Conservation (phyloP, 768 basidiomycete species). For the Psilocybe tampanensis region DNA sequence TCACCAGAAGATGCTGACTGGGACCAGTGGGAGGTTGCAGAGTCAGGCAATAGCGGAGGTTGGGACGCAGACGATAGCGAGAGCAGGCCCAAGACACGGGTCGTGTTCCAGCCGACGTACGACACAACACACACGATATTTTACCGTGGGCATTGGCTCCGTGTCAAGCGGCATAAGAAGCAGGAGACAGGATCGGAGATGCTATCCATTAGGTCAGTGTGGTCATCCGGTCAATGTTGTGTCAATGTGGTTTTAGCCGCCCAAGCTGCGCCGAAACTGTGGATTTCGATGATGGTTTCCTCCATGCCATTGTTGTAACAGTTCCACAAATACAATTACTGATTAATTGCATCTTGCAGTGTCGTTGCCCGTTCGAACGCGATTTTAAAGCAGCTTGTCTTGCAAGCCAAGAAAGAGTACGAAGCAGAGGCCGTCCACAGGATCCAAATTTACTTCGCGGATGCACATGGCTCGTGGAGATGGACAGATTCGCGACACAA, state of each 20-base stretch:
- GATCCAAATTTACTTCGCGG: conserved; percentile 89
- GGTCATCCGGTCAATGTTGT: not conserved
- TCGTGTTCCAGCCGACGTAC: conserved; percentile 86
- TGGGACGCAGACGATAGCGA: conserved; percentile 39
- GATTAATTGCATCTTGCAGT: conserved; percentile 34
- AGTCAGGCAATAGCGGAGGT: conserved; percentile 10
- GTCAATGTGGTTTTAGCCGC: not conserved
- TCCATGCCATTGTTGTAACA: too few species aligned
- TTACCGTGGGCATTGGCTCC: conserved; percentile 83
- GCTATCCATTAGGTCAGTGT: conserved; percentile 68
- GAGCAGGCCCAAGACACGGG: conserved; percentile 64
- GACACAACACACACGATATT: conserved; percentile 90
- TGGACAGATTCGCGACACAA: conserved; percentile 89
- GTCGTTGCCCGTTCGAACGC: conserved; percentile 84
- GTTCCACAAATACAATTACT: not conserved
- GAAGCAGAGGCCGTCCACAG: conserved; percentile 86
- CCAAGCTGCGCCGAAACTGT: not conserved
- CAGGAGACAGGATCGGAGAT: conserved; percentile 67
- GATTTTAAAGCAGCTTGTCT: conserved; percentile 86
- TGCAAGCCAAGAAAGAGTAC: conserved; percentile 88
- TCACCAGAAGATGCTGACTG: conserved; percentile 50
- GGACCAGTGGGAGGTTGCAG: conserved; percentile 31
- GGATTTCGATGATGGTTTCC: too few species aligned
- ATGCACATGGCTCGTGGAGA: conserved; percentile 85
- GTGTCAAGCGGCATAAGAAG: conserved; percentile 72